A percentile compares a stretch with the other conserved stretches of the same genome.
phyloP scores from a whole-genome alignment of 2,329 filamentous ascomycete genomes.

The Dothistroma septosporum region DNA sequence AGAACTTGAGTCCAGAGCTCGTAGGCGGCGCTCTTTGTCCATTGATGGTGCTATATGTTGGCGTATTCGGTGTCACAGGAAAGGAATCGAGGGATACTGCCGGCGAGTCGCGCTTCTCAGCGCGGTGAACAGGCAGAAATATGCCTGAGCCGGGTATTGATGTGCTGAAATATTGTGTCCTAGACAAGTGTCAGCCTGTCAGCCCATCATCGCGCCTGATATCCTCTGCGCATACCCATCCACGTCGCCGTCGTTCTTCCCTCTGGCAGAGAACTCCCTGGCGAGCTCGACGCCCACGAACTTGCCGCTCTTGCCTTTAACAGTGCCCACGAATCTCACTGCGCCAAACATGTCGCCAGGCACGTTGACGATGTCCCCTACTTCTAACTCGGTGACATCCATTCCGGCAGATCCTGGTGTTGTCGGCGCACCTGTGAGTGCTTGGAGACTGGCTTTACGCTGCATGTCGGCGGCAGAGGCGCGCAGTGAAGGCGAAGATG shows the following conservation, averaged over 20 bases:
- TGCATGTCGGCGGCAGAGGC: slow-evolving; percentile 44
- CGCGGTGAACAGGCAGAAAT: slow-evolving; percentile 83
- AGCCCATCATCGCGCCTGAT: not conserved
- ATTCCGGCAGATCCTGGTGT: slow-evolving; percentile 34
- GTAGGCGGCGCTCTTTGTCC: slow-evolving; percentile 50
- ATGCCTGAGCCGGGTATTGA: slow-evolving; percentile 77
- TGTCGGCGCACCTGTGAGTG: slow-evolving; percentile 46
- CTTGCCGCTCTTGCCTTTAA: slow-evolving; percentile 81
- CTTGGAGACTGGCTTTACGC: slow-evolving; percentile 68
- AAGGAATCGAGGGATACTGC: slow-evolving; percentile 51
- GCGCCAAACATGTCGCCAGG: slow-evolving; percentile 88
- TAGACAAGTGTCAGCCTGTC: slow-evolving; percentile 10
- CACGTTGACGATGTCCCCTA: slow-evolving; percentile 85
- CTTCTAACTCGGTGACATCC: slow-evolving; percentile 55
- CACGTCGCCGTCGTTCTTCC: slow-evolving; percentile 95
- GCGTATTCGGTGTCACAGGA: slow-evolving; percentile 66
- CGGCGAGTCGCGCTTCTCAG: slow-evolving; percentile 61
- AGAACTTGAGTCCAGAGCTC: slow-evolving; percentile 64
- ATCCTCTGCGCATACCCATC: slow-evolving; percentile 62
- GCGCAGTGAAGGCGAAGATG: slow-evolving; percentile 42
- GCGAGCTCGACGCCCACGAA: slow-evolving; percentile 92
- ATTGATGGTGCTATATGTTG: slow-evolving; percentile 52
- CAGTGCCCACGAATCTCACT: slow-evolving; percentile 81
- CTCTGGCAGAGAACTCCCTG: slow-evolving; percentile 71
- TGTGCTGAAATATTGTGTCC: slow-evolving; percentile 71